Evolutionary conservation across 2,329 filamentous ascomycete genomes (phyloP), one percentile per base, ranked within the genome.

Genomic region (Venturia aucupariae): DNA sequence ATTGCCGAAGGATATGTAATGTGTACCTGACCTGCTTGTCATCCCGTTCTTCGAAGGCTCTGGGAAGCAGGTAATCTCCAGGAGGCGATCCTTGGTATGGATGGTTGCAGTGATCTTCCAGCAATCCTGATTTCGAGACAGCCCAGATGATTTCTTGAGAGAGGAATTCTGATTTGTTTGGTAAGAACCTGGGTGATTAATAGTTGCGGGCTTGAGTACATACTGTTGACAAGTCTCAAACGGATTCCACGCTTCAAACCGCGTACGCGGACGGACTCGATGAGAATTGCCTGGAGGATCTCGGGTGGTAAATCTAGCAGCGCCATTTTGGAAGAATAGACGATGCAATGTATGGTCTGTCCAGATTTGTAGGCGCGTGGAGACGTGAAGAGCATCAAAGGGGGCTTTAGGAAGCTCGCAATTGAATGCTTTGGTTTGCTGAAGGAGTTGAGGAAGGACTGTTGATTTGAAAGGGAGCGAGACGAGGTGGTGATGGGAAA

Each of bases 231-330:
- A 4, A 63, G 46, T 35, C 61, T 55, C 17, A 63, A 54, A 24
- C 61, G 10, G 5, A 63, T 17, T 39, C 42, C 61, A 4, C 61
- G 42, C 30, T 41, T 63, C 46, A 63, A 11, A 7, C 61, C 61
- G 4, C 61, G 61, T 4, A 15, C 2, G 17, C 22, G 17, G 15
- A 63, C 48, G 4, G 61, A 41, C 8, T 38, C 17, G 13, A 38
- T 35, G 39, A 63, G 27, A 30, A 63, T 55, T 32, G 61, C 35
- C 38, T 63, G 42, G 38, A 63, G n/a, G 5, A 63, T 35, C 24
- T 63, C 61, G 24, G 48, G 42, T 10, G 61, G 61, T n/a, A 63
- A 32, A 30, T 63, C 61, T 4, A 63, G 61, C 39, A 63, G 42
- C 22, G 1, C 5, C 61, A 63, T 63, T 4, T 62, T 42, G 60